Evolutionary conservation across 352 stramenopile species (phyloP), one percentile per base, ranked within the genome.

Genomic region (Phytophthora kernoviae): DNA sequence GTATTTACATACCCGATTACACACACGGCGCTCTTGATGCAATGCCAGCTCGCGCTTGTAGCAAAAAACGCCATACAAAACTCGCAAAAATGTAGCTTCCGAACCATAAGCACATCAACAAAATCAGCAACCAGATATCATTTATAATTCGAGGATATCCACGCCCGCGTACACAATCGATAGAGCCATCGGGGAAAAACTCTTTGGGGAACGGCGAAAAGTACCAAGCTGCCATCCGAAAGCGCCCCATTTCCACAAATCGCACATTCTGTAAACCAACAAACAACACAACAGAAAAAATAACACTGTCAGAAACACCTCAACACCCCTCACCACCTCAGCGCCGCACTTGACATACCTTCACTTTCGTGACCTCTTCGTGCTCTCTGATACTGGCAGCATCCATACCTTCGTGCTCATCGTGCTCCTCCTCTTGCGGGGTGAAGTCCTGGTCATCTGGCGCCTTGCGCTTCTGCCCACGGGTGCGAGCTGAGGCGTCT

Each of bases 341-440:
- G n/a, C n/a, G 36, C 7, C 3, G 24, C 14, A 17, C 6, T 37
- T 14, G 30, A 26, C 37, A 11, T 5, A 92, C 85, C 77, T 98
- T 98, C 46, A 98, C 88, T 81, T 98, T 98, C 24, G 96, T 98
- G 11, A 98, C 94, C 63, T 99, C 96, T 64, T 99, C 97, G 76
- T 99, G 97, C 67, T 99, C 97, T 57, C 95, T 89, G 43, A 99
- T 89, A 32, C 90, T 97, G 12, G 92, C 96, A 51, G 98, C 97
- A 73, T 99, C 97, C 75, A 99, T 96, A 30, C 97, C 97, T 89
- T 99, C 96, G 65, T 99, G 97, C 70, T 99, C 97, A 67, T 99
- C 96, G 51, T 99, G 90, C 58, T 98, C 91, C 49, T 93, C 83
- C 21, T 84, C 75, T 54, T 94, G 84, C 21, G 96, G 91, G 7